Percentiles rank a stretch among this genome's conserved stretches.
These are phyloP conservation scores for Colletotrichum liaoningense DNA, from an alignment of 2,329 filamentous ascomycete genomes.

Conservation along the genomic window DNA sequence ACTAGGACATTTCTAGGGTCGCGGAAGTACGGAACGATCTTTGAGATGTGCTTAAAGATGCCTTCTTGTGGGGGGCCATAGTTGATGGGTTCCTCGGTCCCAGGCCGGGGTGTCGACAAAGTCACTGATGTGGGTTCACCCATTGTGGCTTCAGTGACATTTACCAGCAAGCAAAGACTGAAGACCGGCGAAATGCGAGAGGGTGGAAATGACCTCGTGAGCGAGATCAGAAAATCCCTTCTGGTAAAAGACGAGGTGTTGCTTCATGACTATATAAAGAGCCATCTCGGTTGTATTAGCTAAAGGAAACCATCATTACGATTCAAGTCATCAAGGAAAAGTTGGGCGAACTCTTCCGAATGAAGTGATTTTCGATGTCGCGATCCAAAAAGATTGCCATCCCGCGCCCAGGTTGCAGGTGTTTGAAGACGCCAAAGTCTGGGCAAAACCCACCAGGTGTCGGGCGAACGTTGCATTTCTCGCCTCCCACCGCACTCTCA, in stretches of 20 bases:
- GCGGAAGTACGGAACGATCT: conserved; percentile 42
- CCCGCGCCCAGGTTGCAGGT: conserved; percentile 3
- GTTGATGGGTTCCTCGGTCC: conserved; percentile 11
- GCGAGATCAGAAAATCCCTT: neutral
- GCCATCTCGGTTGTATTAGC: neutral
- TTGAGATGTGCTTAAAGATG: conserved; percentile 35
- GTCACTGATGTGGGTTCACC: conserved; percentile 12
- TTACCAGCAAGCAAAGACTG: neutral
- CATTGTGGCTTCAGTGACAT: neutral
- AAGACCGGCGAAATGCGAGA: neutral
- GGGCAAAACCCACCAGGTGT: conserved; percentile 26
- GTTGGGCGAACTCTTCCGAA: conserved; percentile 1
- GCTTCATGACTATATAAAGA: conserved; percentile 24
- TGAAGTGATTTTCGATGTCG: conserved; percentile 18
- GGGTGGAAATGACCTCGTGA: neutral
- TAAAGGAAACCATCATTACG: neutral
- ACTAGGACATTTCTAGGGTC: conserved; percentile 47
- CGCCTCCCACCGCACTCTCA: neutral
- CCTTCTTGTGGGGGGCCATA: conserved; percentile 28
- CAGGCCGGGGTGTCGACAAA: neutral
- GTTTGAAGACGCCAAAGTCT: conserved; percentile 26
- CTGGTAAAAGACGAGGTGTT: neutral
- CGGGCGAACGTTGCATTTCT: neutral
- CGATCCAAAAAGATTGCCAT: conserved; percentile 11
- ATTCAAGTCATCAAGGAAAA: neutral